A percentile compares a stretch with the other conserved stretches of the same genome.
Conservation (phyloP, 495 filamentous ascomycete species). For the Tuber microsphaerosporum region DNA sequence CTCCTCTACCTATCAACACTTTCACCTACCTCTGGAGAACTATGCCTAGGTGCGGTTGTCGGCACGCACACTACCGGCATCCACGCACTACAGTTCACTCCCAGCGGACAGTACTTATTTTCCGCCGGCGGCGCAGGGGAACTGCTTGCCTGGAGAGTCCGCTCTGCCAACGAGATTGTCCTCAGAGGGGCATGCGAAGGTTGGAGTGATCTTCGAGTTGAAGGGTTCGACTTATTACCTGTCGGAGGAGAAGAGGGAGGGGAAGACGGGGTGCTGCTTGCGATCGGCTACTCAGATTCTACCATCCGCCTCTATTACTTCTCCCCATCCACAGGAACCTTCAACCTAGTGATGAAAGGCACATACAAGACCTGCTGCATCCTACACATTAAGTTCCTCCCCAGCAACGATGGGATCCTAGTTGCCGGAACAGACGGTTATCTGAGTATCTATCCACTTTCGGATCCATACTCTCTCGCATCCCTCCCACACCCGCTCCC, state of each 20-base stretch:
- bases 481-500: slow-evolving; percentile 5
- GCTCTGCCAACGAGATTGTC: slow-evolving; percentile 44
- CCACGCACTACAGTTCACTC: slow-evolving; percentile 70
- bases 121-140: slow-evolving; percentile 82
- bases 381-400: slow-evolving; percentile 42
- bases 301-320: slow-evolving; percentile 62
- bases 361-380: slow-evolving; percentile 68
- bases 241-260: slow-evolving; percentile 45
- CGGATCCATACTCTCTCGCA: slow-evolving; percentile 33
- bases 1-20: slow-evolving; percentile 63
- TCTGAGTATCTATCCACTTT: slow-evolving; percentile 52
- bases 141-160: slow-evolving; percentile 73
- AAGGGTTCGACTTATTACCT: slow-evolving; percentile 58
- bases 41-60: slow-evolving; percentile 24
- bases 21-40: background rate
- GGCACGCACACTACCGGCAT: slow-evolving; percentile 70
- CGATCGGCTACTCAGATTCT: slow-evolving; percentile 63
- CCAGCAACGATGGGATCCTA: slow-evolving; percentile 43
- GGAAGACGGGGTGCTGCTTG: slow-evolving; percentile 49
- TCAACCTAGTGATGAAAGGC: slow-evolving; percentile 52
- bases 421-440: slow-evolving; percentile 61
- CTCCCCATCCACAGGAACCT: slow-evolving; percentile 44
- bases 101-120: slow-evolving; percentile 60
- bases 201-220: slow-evolving; percentile 68
- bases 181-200: slow-evolving; percentile 49